Evolutionary conservation across 208 protist species (phyloP), one percentile per base, ranked within the genome.

Genomic region (Trichomonas vaginalis): DNA sequence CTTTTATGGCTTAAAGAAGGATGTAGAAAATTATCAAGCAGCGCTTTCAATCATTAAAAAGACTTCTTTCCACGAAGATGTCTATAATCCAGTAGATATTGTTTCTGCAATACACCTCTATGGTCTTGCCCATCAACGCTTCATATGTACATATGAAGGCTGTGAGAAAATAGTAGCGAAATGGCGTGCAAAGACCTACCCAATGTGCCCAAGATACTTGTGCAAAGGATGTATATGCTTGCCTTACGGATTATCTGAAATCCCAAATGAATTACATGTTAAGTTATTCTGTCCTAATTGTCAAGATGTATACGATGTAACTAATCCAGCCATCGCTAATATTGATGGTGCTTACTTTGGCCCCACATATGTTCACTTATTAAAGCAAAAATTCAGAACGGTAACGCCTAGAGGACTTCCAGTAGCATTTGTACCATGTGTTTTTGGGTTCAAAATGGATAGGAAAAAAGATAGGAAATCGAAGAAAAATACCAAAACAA

Each of bases 341-440:
- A 92, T 92, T 92, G 86, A 92, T 92, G 86, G 86, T 15, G 86
- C 86, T 39, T 92, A 35, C n/a, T 92, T 92, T 32, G 86, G 86
- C 10, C 86, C 23, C 14, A 39, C 86, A 21, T 92, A 51, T n/a
- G 23, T 92, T 23, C 45, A 48, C 4, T 35, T 92, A 15, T 51
- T 92, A 0, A 35, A 48, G 23, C 86, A 92, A 39, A 48, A 51
- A 21, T 92, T 42, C 40, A 83, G 35, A 32, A 6, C 6, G 0
- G 17, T n/a, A 15, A 42, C 35, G 0, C 79, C 79, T 9, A 83
- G 40, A 83, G 35, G 27, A 35, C 8, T 42, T 6, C 79, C 27
- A 83, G 2, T 17, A 37, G 21, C 35, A 23, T 83, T 42, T 17
- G 79, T 83, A 40, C 79, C 79, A 17, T 12, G 35, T 42, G 35